A percentile compares a stretch with the other conserved stretches of the same genome.
These are phyloP conservation scores for Emergomyces orientalis DNA, from an alignment of 2,329 filamentous ascomycete species.

Conservation along the genomic window DNA sequence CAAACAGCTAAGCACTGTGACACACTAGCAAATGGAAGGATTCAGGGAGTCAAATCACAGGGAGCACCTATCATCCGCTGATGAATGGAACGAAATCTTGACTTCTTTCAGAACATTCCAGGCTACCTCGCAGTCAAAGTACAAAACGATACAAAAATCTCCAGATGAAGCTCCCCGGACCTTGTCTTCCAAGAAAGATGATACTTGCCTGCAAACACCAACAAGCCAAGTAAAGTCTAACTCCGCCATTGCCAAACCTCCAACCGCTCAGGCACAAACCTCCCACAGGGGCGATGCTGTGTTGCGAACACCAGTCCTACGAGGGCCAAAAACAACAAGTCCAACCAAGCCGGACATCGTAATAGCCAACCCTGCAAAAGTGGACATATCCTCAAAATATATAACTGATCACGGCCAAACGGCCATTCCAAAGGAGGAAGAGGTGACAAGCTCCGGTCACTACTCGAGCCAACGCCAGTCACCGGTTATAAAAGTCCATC, in stretches of 20 bases:
- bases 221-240: neutral
- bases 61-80: neutral
- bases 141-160: neutral
- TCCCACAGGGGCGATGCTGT: neutral
- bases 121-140: neutral
- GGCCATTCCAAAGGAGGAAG: neutral
- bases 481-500: neutral
- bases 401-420: no score
- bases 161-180: no score
- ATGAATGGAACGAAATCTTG: conserved; percentile 3
- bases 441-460: neutral
- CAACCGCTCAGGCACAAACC: neutral
- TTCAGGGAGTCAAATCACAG: neutral
- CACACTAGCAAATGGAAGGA: neutral
- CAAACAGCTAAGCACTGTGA: no score
- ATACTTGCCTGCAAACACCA: neutral
- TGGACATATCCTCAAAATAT: neutral
- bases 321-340: neutral
- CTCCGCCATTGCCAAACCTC: neutral
- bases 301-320: neutral
- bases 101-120: neutral
- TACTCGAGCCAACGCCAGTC: neutral
- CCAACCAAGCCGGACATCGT: neutral
- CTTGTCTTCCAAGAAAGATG: neutral
- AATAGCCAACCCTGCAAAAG: neutral